Evolutionary conservation across 306 rosid genomes (phyloP).

Genomic region (Cicer yamashitae): DNA sequence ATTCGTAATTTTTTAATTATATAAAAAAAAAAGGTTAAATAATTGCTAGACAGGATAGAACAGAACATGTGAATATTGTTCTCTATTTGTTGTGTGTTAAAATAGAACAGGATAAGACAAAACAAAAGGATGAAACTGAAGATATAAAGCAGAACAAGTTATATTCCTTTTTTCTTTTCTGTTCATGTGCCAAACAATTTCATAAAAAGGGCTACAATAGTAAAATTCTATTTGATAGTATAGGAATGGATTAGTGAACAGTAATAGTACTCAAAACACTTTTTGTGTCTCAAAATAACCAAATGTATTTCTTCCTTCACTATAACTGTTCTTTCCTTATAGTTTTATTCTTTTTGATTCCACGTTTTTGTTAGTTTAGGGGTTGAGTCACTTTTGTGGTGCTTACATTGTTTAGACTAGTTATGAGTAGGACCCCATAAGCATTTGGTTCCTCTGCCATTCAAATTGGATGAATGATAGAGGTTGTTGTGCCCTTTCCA

Average conservation of each 20-base stretch:
- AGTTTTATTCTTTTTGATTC: background rate
- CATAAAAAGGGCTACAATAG: background rate
- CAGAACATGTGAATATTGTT: slow-evolving; percentile 9
- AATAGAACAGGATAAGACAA: background rate
- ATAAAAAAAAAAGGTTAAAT: background rate
- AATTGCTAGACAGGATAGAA: background rate
- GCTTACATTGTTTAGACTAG: slow-evolving; percentile 42
- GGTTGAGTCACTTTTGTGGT: slow-evolving; percentile 39
- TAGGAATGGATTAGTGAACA: background rate
- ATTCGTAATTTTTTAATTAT: background rate
- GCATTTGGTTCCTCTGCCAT: slow-evolving; percentile 47
- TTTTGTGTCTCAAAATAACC: slow-evolving; percentile 17
- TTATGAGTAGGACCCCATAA: slow-evolving; percentile 51
- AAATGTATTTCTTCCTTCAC: slow-evolving; percentile 8
- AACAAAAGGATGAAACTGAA: slow-evolving; percentile 4
- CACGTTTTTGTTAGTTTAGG: slow-evolving; percentile 6
- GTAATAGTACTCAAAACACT: background rate
- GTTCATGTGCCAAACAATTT: background rate
- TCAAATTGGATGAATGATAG: slow-evolving; percentile 30
- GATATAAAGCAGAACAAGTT: background rate
- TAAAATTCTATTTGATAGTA: background rate
- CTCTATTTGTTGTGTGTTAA: slow-evolving; percentile 4
- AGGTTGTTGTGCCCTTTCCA: background rate
- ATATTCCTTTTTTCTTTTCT: background rate
- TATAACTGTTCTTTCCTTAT: background rate